phyloP scores from a whole-genome alignment of 306 rosid genomes.

The Prunus dulcis region DNA sequence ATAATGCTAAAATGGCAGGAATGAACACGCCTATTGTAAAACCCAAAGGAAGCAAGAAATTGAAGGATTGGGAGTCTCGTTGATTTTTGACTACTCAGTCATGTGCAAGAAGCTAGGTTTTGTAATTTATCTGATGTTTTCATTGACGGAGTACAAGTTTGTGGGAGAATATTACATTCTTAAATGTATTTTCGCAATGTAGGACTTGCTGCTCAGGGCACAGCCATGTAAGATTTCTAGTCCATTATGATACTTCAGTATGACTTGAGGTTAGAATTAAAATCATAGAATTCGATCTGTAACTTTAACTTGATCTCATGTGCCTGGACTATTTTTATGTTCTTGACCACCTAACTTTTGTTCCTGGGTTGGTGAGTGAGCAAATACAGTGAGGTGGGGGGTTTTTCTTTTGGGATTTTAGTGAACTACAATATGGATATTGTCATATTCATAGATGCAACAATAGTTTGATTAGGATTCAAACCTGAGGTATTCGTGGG shows the following conservation, averaged over 20 bases:
- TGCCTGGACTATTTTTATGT: background rate
- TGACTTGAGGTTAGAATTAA: background rate
- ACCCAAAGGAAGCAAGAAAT: constrained; percentile 92
- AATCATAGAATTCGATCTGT: background rate
- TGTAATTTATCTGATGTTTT: background rate
- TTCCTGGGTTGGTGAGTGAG: background rate
- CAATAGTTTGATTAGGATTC: background rate
- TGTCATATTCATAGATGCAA: background rate
- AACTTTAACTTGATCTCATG: background rate
- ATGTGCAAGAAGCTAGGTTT: background rate
- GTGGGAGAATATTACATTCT: background rate
- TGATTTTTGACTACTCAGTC: constrained; percentile 25
- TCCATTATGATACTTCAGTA: background rate
- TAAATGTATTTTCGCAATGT: background rate
- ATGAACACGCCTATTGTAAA: constrained; percentile 63
- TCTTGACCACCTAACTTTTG: background rate
- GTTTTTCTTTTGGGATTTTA: background rate
- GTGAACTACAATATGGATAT: background rate
- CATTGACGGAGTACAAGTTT: background rate
- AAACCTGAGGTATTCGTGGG: no score
- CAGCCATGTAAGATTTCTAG: background rate
- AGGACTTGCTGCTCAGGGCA: background rate
- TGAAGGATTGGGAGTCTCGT: constrained; percentile 81
- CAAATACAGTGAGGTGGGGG: background rate
- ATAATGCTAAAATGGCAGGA: constrained; percentile 92